These are phyloP conservation scores for Pythium vanterpoolii DNA, from an alignment of 352 stramenopile genomes.

Conservation along the genomic window DNA sequence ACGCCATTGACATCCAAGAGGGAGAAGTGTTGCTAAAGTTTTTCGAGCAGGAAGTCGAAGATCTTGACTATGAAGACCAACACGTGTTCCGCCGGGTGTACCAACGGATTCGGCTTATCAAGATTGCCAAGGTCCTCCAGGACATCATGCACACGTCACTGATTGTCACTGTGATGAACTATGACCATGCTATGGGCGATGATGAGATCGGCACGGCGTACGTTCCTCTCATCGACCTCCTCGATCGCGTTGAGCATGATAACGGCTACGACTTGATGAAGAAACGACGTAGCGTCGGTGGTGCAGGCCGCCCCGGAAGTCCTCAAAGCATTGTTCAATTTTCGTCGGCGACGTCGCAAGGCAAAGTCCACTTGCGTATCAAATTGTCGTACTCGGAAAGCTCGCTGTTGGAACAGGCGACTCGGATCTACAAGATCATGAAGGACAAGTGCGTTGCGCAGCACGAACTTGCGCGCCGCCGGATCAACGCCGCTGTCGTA, in stretches of 20 bases:
- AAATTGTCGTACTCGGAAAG: conserved; percentile 55
- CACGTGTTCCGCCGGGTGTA: conserved; percentile 45
- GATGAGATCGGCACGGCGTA: conserved; percentile 50
- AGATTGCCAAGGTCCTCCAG: conserved; percentile 54
- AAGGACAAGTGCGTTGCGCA: conserved; percentile 62
- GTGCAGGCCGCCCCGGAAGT: neutral
- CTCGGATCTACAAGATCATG: conserved; percentile 54
- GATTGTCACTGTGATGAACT: conserved; percentile 55
- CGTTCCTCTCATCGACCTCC: conserved; percentile 64
- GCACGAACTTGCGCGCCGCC: conserved; percentile 45
- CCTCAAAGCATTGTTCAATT: conserved; percentile 2
- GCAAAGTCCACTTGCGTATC: conserved; percentile 44
- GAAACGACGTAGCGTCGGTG: conserved; percentile 12
- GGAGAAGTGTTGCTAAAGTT: conserved; percentile 47
- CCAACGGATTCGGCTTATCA: conserved; percentile 48
- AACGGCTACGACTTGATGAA: conserved; percentile 56
- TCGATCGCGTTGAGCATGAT: conserved; percentile 56
- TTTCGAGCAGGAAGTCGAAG: conserved; percentile 67
- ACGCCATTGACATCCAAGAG: conserved; percentile 30
- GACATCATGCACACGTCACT: conserved; percentile 59
- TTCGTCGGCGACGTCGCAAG: conserved; percentile 15
- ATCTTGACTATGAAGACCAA: conserved; percentile 57
- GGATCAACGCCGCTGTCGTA: conserved; percentile 61
- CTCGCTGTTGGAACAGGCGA: conserved; percentile 61
- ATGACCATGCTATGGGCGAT: conserved; percentile 43